Evolutionary conservation across 2,329 filamentous ascomycete genomes (phyloP).

Genomic region (Achaetomium macrosporum): DNA sequence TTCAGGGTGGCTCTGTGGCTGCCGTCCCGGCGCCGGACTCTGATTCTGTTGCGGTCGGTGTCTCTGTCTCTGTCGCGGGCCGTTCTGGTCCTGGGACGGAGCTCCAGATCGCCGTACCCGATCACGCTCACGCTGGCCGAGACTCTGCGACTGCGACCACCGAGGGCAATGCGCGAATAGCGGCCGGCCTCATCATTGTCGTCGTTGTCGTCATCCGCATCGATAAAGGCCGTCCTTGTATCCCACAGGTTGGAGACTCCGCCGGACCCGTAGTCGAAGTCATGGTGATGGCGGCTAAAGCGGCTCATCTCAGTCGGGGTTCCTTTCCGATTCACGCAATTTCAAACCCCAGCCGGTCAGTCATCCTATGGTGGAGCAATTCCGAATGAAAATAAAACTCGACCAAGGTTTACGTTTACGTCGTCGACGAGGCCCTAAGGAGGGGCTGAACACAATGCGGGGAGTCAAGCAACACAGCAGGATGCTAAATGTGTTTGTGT

Average conservation of each 20-base stretch:
- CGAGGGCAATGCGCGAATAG: neutral
- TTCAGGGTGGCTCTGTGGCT: neutral
- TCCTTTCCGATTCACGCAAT: too few species aligned
- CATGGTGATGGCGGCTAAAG: constrained; percentile 5
- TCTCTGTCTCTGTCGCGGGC: neutral
- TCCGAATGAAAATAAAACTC: too few species aligned
- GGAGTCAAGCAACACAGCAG: too few species aligned
- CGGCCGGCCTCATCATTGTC: neutral
- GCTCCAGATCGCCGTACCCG: constrained; percentile 6
- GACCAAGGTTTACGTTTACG: too few species aligned
- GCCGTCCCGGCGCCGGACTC: neutral
- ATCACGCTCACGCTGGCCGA: constrained; percentile 5
- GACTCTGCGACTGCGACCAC: neutral
- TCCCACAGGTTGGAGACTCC: constrained; percentile 4
- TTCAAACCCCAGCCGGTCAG: too few species aligned
- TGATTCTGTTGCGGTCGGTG: neutral
- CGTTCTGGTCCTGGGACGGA: neutral
- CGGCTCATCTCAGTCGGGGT: constrained; percentile 4
- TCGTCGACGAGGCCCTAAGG: neutral
- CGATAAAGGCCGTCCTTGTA: constrained; percentile 1
- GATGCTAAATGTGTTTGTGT: too few species aligned
- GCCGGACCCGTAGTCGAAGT: constrained; percentile 9
- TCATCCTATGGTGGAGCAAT: too few species aligned
- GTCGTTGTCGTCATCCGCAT: neutral
- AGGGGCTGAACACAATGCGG: too few species aligned